phyloP scores from a whole-genome alignment of 148 eudicot genomes.

The Linanthus parryae region DNA sequence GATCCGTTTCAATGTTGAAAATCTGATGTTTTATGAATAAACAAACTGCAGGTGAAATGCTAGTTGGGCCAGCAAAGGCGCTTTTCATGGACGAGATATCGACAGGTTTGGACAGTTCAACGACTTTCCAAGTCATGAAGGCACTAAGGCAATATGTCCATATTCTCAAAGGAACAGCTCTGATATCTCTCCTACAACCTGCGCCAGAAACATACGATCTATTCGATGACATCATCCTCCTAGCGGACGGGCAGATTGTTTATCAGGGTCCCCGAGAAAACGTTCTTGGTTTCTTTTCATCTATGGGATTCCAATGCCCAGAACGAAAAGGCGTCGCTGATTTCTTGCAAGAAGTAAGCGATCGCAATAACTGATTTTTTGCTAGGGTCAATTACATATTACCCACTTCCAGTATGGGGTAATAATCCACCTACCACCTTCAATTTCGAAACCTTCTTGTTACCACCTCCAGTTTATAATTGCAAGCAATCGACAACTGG shows the following conservation, averaged over 20 bases:
- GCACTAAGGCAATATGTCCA: conserved; percentile 10
- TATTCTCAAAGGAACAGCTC: conserved; percentile 12
- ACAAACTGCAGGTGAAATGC: conserved; percentile 16
- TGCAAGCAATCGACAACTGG: too few relatives aligned
- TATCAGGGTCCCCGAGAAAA: conserved; percentile 16
- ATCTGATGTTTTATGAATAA: not conserved
- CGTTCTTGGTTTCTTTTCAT: conserved; percentile 14
- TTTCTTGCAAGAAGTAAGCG: conserved; percentile 21
- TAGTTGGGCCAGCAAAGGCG: conserved; percentile 21
- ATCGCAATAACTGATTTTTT: too few relatives aligned
- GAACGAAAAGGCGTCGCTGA: conserved; percentile 23
- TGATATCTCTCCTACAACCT: conserved; percentile 21
- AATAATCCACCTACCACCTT: too few relatives aligned
- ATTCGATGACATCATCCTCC: conserved; percentile 21
- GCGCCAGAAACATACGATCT: conserved; percentile 20
- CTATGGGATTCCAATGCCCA: conserved; percentile 18
- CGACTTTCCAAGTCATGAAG: conserved; percentile 19
- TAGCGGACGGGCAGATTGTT: conserved; percentile 18
- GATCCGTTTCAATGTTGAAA: conserved; percentile 1
- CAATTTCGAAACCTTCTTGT: too few relatives aligned
- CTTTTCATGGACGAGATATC: conserved; percentile 25
- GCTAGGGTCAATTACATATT: too few relatives aligned
- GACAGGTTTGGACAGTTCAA: conserved; percentile 19
- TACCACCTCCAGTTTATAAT: too few relatives aligned
- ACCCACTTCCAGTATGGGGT: too few relatives aligned